Conservation (phyloP, 148 eudicot species). For the Persicaria tinctoria region DNA sequence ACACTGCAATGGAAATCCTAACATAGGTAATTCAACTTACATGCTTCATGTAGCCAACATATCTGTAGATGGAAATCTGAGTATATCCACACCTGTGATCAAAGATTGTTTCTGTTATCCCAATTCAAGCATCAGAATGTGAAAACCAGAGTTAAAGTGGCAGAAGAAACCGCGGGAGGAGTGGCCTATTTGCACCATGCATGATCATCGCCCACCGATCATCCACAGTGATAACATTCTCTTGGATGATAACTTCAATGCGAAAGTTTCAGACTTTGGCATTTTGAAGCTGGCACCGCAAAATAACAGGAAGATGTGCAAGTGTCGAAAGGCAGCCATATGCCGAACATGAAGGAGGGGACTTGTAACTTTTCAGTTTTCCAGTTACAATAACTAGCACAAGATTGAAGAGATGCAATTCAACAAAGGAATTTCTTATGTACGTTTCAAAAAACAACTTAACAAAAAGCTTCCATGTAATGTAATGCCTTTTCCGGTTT, state of each 20-base stretch:
- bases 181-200: constrained; percentile 22
- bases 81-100: background rate
- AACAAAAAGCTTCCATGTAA: no score
- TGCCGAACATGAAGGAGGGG: no score
- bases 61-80: background rate
- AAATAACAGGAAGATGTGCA: background rate
- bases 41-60: background rate
- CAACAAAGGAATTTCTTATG: no score
- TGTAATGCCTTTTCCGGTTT: no score
- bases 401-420: no score
- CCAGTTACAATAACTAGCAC: no score
- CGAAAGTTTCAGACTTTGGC: constrained; percentile 37
- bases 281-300: constrained; percentile 23
- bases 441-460: no score
- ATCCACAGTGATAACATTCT: background rate
- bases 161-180: constrained; percentile 22
- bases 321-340: no score
- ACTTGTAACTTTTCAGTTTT: no score
- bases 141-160: constrained; percentile 22
- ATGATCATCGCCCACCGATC: constrained; percentile 14
- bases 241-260: constrained; percentile 21
- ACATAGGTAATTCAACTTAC: background rate
- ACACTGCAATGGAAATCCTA: background rate
- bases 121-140: background rate
- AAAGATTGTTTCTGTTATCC: constrained; percentile 1